These are phyloP conservation scores for Rhamnella rubrinervis DNA, from an alignment of 331 rosid species.

Conservation along the genomic window DNA sequence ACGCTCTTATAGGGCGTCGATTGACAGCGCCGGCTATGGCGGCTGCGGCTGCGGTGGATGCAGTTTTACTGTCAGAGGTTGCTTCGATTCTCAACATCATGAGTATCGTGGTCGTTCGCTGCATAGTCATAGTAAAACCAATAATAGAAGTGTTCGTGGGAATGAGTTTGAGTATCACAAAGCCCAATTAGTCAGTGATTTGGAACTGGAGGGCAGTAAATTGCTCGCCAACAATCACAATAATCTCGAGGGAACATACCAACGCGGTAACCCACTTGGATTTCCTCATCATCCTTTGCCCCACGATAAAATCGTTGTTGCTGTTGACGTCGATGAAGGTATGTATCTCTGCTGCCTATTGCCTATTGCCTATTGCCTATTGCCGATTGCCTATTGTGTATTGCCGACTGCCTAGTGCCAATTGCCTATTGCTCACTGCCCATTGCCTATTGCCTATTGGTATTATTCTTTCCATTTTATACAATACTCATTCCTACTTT, in stretches of 20 bases:
- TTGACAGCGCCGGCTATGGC: not conserved
- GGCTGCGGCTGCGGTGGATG: slow-evolving; percentile 19
- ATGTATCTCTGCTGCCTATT: slow-evolving; percentile 5
- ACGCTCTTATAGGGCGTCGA: not conserved
- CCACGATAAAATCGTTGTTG: slow-evolving; percentile 54
- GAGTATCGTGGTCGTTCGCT: not conserved
- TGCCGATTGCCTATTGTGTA: not conserved
- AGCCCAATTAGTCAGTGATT: slow-evolving; percentile 24
- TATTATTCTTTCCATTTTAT: not conserved
- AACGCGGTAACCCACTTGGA: slow-evolving; percentile 27
- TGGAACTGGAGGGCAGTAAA: slow-evolving; percentile 19
- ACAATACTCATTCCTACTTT: not conserved
- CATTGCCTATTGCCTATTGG: not conserved
- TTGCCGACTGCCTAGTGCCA: no score
- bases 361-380: not conserved
- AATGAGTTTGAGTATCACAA: slow-evolving; percentile 23
- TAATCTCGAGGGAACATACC: slow-evolving; percentile 34
- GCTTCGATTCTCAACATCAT: slow-evolving; percentile 30
- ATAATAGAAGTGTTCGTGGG: not conserved
- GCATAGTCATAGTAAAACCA: slow-evolving; percentile 8
- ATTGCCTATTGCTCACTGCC: no score
- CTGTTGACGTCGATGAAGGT: slow-evolving; percentile 97
- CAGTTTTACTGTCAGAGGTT: slow-evolving; percentile 24
- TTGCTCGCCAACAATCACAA: slow-evolving; percentile 4
- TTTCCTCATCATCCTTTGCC: slow-evolving; percentile 40